These are phyloP conservation scores for Oryza meyeriana DNA, from an alignment of 176 grass and related monocot genomes.

Conservation along the genomic window DNA sequence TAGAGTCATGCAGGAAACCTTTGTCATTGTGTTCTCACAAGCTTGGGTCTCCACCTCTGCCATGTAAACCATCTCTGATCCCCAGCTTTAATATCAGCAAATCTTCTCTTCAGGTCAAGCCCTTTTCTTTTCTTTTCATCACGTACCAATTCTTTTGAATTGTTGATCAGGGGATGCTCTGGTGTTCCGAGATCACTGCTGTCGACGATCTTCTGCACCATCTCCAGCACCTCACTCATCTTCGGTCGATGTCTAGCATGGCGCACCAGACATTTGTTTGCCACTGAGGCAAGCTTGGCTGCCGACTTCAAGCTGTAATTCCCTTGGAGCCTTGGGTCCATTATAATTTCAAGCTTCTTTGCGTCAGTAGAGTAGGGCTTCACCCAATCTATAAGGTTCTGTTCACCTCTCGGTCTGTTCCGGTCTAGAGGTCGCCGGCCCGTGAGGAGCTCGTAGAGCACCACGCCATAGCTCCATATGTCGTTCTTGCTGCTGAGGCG, in stretches of 20 bases:
- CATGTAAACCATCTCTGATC: constrained; percentile 63
- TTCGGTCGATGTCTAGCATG: constrained; percentile 65
- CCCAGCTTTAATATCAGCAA: constrained; percentile 50
- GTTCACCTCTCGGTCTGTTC: constrained; percentile 75
- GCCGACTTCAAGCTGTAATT: constrained; percentile 54
- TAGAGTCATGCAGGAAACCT: constrained; percentile 27
- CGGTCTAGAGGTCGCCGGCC: constrained; percentile 76
- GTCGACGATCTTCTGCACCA: constrained; percentile 76
- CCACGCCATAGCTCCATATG: constrained; percentile 86
- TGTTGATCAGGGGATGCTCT: constrained; percentile 40
- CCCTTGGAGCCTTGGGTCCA: constrained; percentile 78
- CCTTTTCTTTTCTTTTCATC: constrained; percentile 52
- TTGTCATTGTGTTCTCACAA: constrained; percentile 76
- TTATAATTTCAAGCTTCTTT: constrained; percentile 61
- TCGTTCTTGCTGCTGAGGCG: constrained; percentile 85
- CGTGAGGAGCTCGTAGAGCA: constrained; percentile 85
- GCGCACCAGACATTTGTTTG: constrained; percentile 77
- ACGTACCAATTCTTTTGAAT: constrained; percentile 33
- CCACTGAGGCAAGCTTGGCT: constrained; percentile 63
- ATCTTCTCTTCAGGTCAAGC: constrained; percentile 56
- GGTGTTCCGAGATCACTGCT: constrained; percentile 53
- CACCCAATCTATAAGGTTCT: constrained; percentile 78
- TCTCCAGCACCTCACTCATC: constrained; percentile 89
- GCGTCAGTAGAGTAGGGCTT: constrained; percentile 64
- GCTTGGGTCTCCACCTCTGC: constrained; percentile 70